phyloP scores from a whole-genome alignment of 2,329 filamentous ascomycete genomes.

The Hypoxylon sp. region DNA sequence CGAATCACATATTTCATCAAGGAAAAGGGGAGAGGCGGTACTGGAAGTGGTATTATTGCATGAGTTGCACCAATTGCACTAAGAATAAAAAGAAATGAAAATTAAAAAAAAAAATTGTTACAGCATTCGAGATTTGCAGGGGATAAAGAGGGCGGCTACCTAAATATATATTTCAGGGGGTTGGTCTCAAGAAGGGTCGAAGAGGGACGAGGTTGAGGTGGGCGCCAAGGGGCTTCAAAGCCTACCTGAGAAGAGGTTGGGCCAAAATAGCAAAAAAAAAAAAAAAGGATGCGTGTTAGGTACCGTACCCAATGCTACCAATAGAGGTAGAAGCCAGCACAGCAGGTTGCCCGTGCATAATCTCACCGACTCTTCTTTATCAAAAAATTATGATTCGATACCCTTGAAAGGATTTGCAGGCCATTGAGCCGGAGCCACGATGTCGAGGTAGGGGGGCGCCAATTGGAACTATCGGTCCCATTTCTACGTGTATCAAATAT shows the following conservation, averaged over 20 bases:
- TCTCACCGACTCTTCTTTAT: constrained; percentile 1
- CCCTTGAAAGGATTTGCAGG: not conserved
- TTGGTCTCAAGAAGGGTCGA: not conserved
- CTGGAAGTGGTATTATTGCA: not conserved
- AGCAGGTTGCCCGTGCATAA: not conserved
- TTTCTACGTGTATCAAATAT: constrained; percentile 3
- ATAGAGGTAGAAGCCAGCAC: not conserved
- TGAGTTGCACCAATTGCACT: not conserved
- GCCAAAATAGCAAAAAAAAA: not conserved
- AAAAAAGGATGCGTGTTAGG: too few relatives aligned
- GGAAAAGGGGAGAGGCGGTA: not conserved
- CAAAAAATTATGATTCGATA: not conserved
- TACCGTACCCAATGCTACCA: not conserved
- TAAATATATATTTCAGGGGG: not conserved
- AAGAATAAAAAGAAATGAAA: not conserved
- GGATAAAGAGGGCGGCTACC: not conserved
- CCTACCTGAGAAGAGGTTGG: not conserved
- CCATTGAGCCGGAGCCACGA: not conserved
- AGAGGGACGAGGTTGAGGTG: not conserved
- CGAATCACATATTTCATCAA: not conserved
- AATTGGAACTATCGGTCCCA: not conserved
- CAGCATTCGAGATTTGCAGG: not conserved
- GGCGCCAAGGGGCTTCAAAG: not conserved
- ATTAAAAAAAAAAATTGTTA: not conserved
- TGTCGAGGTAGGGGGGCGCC: not conserved